A percentile compares a stretch with the other conserved stretches of the same genome.
These are phyloP conservation scores for Neurospora crassa DNA, from an alignment of 2,329 filamentous ascomycete genomes.

Conservation along the genomic window DNA sequence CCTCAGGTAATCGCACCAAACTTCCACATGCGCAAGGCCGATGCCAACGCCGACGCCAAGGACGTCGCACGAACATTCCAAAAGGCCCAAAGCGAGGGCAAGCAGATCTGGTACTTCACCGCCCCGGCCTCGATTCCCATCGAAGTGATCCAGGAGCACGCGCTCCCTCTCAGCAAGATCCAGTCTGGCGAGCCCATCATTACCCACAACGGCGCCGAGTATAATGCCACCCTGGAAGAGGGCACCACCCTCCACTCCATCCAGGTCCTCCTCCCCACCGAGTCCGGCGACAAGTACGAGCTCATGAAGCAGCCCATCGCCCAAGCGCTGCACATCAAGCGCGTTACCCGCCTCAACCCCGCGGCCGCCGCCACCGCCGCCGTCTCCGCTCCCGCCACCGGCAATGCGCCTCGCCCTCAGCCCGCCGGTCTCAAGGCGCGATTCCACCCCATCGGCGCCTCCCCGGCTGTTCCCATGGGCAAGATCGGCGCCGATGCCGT, in stretches of 20 bases:
- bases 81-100: constrained; percentile 51
- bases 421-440: constrained; percentile 58
- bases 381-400: constrained; percentile 32
- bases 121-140: constrained; percentile 62
- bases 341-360: constrained; percentile 47
- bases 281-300: constrained; percentile 43
- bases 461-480: constrained; percentile 18
- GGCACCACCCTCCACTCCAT: constrained; percentile 39
- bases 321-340: constrained; percentile 55
- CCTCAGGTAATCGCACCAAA: constrained; percentile 39
- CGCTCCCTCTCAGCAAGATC: constrained; percentile 48
- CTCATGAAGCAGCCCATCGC: constrained; percentile 39
- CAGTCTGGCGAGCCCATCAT: constrained; percentile 44
- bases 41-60: constrained; percentile 30
- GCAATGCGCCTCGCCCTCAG: constrained; percentile 50
- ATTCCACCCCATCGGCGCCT: constrained; percentile 55
- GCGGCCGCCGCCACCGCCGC: constrained; percentile 19
- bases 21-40: constrained; percentile 43
- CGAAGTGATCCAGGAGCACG: constrained; percentile 53
- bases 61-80: constrained; percentile 46
- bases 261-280: constrained; percentile 51
- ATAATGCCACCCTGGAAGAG: constrained; percentile 47
- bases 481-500: constrained; percentile 29
- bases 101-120: constrained; percentile 75
- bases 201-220: constrained; percentile 54